Conservation (phyloP, 2,329 filamentous ascomycete species). For the Fusarium vanettenii region DNA sequence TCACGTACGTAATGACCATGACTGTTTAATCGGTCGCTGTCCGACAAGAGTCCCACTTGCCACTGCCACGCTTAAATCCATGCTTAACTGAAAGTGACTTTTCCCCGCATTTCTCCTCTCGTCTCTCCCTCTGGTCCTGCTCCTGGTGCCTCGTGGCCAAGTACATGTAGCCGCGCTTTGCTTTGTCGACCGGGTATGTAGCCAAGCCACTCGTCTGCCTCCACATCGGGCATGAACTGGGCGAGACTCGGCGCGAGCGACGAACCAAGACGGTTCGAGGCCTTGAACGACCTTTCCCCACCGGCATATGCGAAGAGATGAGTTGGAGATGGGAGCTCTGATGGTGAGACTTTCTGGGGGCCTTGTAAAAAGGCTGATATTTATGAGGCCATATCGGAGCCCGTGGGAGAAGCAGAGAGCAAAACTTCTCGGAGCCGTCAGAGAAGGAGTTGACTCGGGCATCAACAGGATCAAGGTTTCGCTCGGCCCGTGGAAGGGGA, state of each 20-base stretch:
- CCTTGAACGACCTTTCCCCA: neutral
- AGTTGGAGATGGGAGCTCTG: neutral
- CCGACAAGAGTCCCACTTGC: constrained; percentile 2
- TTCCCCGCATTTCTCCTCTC: neutral
- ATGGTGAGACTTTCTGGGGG: neutral
- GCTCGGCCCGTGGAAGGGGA: neutral
- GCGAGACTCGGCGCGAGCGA: constrained; percentile 22
- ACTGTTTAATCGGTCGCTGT: constrained; percentile 19
- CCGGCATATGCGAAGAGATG: neutral
- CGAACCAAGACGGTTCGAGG: constrained; percentile 20
- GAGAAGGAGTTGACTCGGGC: neutral
- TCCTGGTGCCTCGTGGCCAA: neutral
- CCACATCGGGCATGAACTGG: constrained; percentile 26
- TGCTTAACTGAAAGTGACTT: constrained; percentile 15
- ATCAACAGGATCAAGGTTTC: neutral
- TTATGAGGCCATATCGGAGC: neutral
- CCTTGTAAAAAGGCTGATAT: neutral
- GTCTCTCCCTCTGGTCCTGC: neutral
- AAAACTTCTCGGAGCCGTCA: neutral
- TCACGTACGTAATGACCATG: constrained; percentile 2
- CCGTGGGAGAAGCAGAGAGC: neutral
- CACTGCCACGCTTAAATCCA: constrained; percentile 32
- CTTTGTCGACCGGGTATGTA: neutral
- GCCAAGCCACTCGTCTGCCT: neutral
- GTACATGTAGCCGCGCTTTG: neutral